Conservation (phyloP, 1,284 basidiomycete genomes). For the Cutaneotrichosporon cavernicola region DNA sequence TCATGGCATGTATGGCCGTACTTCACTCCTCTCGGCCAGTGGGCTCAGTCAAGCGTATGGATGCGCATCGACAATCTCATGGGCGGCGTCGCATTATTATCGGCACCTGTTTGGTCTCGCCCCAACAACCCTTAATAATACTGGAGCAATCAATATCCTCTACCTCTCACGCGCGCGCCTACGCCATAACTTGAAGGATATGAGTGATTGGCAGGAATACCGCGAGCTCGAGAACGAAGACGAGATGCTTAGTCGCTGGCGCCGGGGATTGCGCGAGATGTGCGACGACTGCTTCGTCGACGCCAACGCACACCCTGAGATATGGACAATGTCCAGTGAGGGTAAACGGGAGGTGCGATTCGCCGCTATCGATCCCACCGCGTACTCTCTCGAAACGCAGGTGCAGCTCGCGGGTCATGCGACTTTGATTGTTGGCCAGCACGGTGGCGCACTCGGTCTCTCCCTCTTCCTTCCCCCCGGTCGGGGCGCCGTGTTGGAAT, state of each 20-base stretch:
- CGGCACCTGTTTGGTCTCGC: conserved; percentile 43
- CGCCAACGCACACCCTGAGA: conserved; percentile 35
- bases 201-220: conserved; percentile 41
- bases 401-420: conserved; percentile 44
- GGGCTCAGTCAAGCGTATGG: conserved; percentile 32
- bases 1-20: conserved; percentile 45
- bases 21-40: conserved; percentile 45
- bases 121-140: neutral
- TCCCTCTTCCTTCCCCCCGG: conserved; percentile 46
- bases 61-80: conserved; percentile 45
- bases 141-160: conserved; percentile 40
- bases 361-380: conserved; percentile 41
- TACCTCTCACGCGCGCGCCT: conserved; percentile 45
- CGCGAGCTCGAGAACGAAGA: conserved; percentile 46
- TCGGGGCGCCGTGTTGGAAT: conserved; percentile 36
- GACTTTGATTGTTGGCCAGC: conserved; percentile 39
- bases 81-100: conserved; percentile 48
- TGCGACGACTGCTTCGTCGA: conserved; percentile 40
- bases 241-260: conserved; percentile 31
- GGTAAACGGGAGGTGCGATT: conserved; percentile 32
- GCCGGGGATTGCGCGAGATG: conserved; percentile 26
- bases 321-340: conserved; percentile 26
- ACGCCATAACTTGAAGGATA: conserved; percentile 32
- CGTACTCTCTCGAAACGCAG: conserved; percentile 46
- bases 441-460: conserved; percentile 48